Percentiles rank a stretch among this genome's conserved stretches.
Conservation (phyloP, 1,284 basidiomycete genomes). For the Naganishia liquefaciens region DNA sequence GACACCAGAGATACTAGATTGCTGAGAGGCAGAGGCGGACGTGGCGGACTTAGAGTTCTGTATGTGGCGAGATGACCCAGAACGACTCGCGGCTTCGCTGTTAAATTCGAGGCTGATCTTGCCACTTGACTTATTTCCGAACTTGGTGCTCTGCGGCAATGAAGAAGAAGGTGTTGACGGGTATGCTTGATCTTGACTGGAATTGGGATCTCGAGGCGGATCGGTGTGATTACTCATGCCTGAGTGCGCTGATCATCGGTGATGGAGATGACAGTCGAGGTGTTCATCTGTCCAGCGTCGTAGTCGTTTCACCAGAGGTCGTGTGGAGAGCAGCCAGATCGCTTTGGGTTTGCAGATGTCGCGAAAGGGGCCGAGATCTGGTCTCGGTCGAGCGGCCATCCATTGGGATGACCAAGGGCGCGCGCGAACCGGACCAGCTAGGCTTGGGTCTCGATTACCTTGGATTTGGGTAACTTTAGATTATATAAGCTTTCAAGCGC, state of each 20-base stretch:
- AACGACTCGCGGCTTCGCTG: neutral
- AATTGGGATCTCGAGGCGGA: conserved; percentile 20
- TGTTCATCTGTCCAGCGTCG: conserved; percentile 6
- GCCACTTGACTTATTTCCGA: neutral
- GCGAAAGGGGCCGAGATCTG: no score
- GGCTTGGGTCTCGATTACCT: no score
- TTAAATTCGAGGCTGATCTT: neutral
- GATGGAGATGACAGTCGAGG: conserved; percentile 7
- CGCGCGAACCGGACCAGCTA: no score
- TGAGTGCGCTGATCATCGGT: conserved; percentile 22
- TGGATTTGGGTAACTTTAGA: no score
- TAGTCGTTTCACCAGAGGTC: no score
- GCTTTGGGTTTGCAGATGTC: no score
- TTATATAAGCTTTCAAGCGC: no score
- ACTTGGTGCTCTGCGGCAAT: neutral
- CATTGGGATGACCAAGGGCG: no score
- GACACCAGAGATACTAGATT: conserved; percentile 20
- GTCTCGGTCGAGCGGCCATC: no score
- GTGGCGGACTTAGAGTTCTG: conserved; percentile 6
- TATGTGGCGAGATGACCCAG: neutral
- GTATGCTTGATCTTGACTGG: conserved; percentile 17
- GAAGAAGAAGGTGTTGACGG: neutral
- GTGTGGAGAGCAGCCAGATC: no score
- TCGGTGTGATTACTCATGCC: conserved; percentile 30
- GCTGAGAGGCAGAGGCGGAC: conserved; percentile 22